Percentiles rank a stretch among this genome's conserved stretches.
Evolutionary conservation across 768 basidiomycete genomes (phyloP).

Genomic region (Dentipellis sp.): DNA sequence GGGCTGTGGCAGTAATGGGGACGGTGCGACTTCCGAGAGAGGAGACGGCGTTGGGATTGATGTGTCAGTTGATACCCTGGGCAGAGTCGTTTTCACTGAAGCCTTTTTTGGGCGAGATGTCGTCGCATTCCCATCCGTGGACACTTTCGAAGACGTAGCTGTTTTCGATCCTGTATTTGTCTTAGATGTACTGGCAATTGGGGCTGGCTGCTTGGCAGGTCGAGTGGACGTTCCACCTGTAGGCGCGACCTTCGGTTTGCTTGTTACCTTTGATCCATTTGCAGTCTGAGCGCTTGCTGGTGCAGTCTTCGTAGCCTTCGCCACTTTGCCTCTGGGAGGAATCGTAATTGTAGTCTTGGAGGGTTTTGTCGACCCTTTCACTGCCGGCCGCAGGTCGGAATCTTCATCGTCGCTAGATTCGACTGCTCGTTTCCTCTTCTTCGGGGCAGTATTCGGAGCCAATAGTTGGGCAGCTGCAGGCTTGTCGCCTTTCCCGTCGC

Average conservation of each 20-base stretch:
- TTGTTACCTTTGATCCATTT: background rate
- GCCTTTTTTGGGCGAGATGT: too few relatives aligned
- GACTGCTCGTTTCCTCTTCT: background rate
- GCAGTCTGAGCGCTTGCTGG: background rate
- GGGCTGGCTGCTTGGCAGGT: background rate
- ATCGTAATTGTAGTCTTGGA: background rate
- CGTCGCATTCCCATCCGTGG: too few relatives aligned
- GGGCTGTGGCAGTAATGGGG: background rate
- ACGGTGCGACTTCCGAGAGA: background rate
- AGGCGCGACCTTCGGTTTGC: background rate
- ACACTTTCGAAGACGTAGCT: background rate
- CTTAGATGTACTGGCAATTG: background rate
- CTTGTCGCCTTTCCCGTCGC: conserved; percentile 15
- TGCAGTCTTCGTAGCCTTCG: background rate
- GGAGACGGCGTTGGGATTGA: background rate
- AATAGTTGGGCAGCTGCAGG: background rate
- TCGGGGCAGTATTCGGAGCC: background rate
- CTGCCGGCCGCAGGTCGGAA: background rate
- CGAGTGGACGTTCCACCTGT: background rate
- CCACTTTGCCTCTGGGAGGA: background rate
- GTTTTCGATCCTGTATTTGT: background rate
- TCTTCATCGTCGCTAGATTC: background rate
- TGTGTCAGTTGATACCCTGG: too few relatives aligned
- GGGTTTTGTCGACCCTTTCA: background rate
- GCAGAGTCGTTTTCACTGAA: background rate